Evolutionary conservation across 2,329 filamentous ascomycete species (phyloP).

Genomic region (Colletotrichum graminicola): DNA sequence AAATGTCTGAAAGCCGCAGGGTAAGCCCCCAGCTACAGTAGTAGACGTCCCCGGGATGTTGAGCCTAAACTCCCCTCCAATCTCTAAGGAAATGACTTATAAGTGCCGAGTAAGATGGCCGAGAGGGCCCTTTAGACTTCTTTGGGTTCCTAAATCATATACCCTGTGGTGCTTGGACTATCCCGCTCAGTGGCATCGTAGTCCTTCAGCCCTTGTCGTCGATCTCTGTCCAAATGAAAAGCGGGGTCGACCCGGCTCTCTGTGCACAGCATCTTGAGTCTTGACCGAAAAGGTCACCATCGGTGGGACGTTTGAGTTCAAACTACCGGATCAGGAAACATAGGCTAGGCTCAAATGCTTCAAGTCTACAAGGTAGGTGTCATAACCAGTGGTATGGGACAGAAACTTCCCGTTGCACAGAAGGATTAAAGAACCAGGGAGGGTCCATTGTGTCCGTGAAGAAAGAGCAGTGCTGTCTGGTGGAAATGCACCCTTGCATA

Average conservation of each 20-base stretch:
- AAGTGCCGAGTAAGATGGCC: background rate
- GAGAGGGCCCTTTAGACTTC: constrained; percentile 2
- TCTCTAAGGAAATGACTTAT: background rate
- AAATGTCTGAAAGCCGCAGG: too few relatives aligned
- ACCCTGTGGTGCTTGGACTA: background rate
- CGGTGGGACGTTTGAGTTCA: background rate
- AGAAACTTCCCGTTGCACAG: constrained; percentile 5
- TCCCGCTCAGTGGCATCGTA: constrained; percentile 1
- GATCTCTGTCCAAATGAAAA: constrained; percentile 10
- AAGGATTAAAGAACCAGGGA: constrained; percentile 21
- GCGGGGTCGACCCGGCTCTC: constrained; percentile 9
- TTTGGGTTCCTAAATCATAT: background rate
- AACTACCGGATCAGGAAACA: constrained; percentile 13
- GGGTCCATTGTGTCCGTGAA: constrained; percentile 7
- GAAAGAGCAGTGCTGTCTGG: background rate
- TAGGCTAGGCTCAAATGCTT: background rate
- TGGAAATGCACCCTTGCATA: constrained; percentile 13
- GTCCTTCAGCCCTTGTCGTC: constrained; percentile 1
- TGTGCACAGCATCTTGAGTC: background rate
- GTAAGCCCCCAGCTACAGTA: too few relatives aligned
- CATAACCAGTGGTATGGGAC: background rate
- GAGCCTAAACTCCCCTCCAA: too few relatives aligned
- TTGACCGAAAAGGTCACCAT: background rate
- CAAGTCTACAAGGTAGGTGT: constrained; percentile 2
- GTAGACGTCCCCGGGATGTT: too few relatives aligned